A percentile compares a stretch with the other conserved stretches of the same genome.
These are phyloP conservation scores for Buddleja alternifolia DNA, from an alignment of 257 asterid species.

Conservation along the genomic window DNA sequence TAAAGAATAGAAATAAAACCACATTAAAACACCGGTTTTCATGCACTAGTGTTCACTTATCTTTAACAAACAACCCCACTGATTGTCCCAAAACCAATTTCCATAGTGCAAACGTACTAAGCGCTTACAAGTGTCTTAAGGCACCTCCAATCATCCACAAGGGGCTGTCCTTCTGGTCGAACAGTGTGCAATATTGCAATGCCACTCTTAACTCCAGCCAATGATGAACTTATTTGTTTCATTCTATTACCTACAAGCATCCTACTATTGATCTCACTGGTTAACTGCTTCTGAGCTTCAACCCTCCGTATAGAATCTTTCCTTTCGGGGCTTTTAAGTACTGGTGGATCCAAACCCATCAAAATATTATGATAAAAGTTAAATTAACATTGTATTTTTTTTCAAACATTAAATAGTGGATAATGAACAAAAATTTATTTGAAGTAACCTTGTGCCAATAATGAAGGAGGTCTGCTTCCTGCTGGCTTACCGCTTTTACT, in stretches of 20 bases:
- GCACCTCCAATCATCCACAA: conserved; percentile 37
- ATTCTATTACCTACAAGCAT: conserved; percentile 24
- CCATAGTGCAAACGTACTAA: no score
- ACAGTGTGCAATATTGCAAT: conserved; percentile 6
- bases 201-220: conserved; percentile 4
- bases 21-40: background rate
- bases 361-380: background rate
- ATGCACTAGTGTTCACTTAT: no score
- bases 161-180: conserved; percentile 31
- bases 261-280: conserved; percentile 28
- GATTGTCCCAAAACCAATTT: background rate
- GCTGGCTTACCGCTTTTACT: conserved; percentile 53
- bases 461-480: conserved; percentile 68
- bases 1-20: background rate
- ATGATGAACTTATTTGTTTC: conserved; percentile 8
- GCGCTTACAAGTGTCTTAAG: conserved; percentile 29
- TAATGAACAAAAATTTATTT: background rate
- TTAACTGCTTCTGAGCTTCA: conserved; percentile 28
- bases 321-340: conserved; percentile 21
- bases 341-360: conserved; percentile 22
- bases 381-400: no score
- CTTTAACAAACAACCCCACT: no score
- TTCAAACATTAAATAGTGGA: no score
- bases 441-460: conserved; percentile 57
- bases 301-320: conserved; percentile 16